Percentiles rank a stretch among this genome's conserved stretches.
These are phyloP conservation scores for Iris pallida DNA, from an alignment of 116 monocot genomes.

Conservation along the genomic window DNA sequence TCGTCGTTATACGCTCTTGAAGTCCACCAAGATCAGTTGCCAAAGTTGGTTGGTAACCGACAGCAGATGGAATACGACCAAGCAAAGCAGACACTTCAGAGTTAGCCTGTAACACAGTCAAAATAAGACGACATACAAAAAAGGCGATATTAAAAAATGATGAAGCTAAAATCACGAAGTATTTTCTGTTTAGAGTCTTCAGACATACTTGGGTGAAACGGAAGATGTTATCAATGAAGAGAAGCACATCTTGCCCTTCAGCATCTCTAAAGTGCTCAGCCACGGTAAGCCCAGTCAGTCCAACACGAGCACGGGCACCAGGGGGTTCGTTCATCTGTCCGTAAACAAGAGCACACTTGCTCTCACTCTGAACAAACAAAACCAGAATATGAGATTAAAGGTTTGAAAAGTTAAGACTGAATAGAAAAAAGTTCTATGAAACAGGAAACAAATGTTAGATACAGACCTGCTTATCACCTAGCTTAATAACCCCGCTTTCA, in stretches of 20 bases:
- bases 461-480: conserved; percentile 60
- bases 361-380: conserved; percentile 31
- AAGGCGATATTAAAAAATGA: too few species aligned
- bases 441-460: not conserved
- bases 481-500: conserved; percentile 72
- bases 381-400: not conserved
- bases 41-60: conserved; percentile 89
- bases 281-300: conserved; percentile 63
- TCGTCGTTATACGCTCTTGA: conserved; percentile 90
- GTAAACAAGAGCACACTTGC: conserved; percentile 76
- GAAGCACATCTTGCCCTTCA: conserved; percentile 78
- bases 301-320: conserved; percentile 78
- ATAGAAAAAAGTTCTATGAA: not conserved
- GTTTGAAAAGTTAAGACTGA: not conserved
- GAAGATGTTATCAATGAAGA: conserved; percentile 78
- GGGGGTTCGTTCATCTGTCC: conserved; percentile 84
- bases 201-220: conserved; percentile 58
- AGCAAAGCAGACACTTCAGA: conserved; percentile 94
- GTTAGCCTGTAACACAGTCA: conserved; percentile 49
- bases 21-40: conserved; percentile 93
- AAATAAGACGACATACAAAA: too few species aligned
- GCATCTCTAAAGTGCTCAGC: conserved; percentile 75
- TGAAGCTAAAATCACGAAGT: not conserved
- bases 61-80: conserved; percentile 96
- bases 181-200: not conserved